These are phyloP conservation scores for Coemansia sp. DNA, from an alignment of 192 early-diverging fungal genomes.

Conservation along the genomic window DNA sequence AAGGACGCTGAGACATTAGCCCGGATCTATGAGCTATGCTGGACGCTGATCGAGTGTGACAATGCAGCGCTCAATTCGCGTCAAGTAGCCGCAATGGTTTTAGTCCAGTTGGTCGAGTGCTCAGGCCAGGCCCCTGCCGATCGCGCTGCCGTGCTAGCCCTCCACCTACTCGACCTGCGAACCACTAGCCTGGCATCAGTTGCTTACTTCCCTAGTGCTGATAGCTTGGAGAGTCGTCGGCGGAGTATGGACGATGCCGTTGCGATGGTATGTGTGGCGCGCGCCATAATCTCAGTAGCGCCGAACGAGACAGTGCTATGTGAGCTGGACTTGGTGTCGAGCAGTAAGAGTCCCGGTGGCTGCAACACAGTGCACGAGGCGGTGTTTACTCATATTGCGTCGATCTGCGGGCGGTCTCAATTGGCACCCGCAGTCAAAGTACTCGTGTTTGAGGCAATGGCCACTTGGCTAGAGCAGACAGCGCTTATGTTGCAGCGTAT, in stretches of 20 bases:
- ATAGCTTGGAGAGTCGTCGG: conserved; percentile 9
- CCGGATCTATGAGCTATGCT: conserved; percentile 33
- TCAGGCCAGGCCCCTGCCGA: conserved; percentile 17
- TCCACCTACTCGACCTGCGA: conserved; percentile 26
- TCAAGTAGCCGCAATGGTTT: conserved; percentile 50
- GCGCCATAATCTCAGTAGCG: conserved; percentile 43
- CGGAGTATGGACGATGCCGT: conserved; percentile 50
- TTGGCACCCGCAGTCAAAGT: conserved; percentile 69
- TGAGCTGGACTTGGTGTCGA: conserved; percentile 28
- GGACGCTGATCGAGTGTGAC: conserved; percentile 30
- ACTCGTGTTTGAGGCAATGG: conserved; percentile 75
- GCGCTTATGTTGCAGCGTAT: conserved; percentile 49
- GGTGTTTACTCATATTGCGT: conserved; percentile 63
- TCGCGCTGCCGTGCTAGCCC: conserved; percentile 28
- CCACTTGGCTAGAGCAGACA: conserved; percentile 68
- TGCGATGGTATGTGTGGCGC: conserved; percentile 54
- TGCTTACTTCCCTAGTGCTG: conserved; percentile 14
- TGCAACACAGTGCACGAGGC: conserved; percentile 61
- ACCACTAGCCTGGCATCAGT: background rate
- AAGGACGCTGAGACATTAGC: conserved; percentile 5
- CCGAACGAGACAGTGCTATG: conserved; percentile 35
- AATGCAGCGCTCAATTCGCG: conserved; percentile 40
- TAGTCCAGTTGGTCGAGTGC: conserved; percentile 44
- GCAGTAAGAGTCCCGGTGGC: conserved; percentile 5
- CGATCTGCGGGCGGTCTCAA: conserved; percentile 65